Base-by-base conservation (phyloP, 768 basidiomycete genomes). In the Phaffia tasmanica region DNA sequence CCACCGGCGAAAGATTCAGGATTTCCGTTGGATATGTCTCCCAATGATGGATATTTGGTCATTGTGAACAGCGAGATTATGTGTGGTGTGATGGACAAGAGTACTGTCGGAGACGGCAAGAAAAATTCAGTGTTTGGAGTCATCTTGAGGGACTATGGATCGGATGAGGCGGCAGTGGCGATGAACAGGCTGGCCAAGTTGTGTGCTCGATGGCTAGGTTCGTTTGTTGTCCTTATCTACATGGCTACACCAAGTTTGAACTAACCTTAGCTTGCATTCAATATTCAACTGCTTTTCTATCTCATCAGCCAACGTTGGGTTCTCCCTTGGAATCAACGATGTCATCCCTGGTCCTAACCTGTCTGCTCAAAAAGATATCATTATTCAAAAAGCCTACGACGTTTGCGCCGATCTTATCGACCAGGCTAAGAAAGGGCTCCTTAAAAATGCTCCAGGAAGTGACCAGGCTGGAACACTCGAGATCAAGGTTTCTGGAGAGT, bases 51-150 rank as follows among this genome's bases (percentile, higher is more conserved):
- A 0, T 98, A 89, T 85, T 82, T 99, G 30, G 95, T 99, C 55
- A 84, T 99, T 63, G 85, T 92, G 70, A 99, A 98, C 75, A 91
- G 88, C 73, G 93, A 99, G 77, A 90, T 99, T 72, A 99, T 98
- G 91, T 97, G 93, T 72, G 95, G 95, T 54, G 88, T 91, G 19
- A 94, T 98, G 86, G 95, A 99, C 79, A 99, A 99, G 78, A 88
- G 89, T 19, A 97, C 91, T 0, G 86, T 98, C 3, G 95, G 95
- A 63, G 88, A 89, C 72, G 95, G 95, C 62, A 99, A 99, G 83
- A 98, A 99, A 81, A 98, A 97, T 74, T 95, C 92, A 1, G 90
- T 99, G 53, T 99, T 98, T 73, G 94, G 94, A 70, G 89, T 97
- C 54, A 98, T 99, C 71, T 83, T 97, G 79, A 81, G 94, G 65